Percentiles rank a stretch among this genome's conserved stretches.
Evolutionary conservation across 179 eudicot genomes (phyloP).

Genomic region (Silene noctiflora): DNA sequence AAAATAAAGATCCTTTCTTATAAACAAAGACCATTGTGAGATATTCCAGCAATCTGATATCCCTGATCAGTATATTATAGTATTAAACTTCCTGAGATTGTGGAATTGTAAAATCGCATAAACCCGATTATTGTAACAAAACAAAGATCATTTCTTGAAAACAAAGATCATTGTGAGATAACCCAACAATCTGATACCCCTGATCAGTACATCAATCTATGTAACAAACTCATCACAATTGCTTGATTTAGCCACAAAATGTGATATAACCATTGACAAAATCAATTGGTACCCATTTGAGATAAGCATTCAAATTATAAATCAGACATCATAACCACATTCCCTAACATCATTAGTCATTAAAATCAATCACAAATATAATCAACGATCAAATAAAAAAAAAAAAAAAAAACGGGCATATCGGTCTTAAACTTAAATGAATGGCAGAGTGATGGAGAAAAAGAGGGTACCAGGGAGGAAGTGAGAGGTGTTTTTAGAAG

Average conservation of each 20-base stretch:
- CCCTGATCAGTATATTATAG: too few species aligned
- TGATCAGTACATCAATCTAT: not conserved
- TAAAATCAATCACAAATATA: not conserved
- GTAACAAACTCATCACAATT: not conserved
- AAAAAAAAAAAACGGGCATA: too few species aligned
- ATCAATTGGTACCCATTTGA: not conserved
- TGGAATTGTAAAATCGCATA: too few species aligned
- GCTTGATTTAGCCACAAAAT: not conserved
- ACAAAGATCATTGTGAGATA: not conserved
- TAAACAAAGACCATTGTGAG: not conserved
- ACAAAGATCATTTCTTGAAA: not conserved
- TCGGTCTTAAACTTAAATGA: too few species aligned
- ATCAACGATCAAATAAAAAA: too few species aligned
- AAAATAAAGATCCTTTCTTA: not conserved
- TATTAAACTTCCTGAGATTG: too few species aligned
- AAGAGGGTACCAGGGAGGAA: conserved; percentile 42
- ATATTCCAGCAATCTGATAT: not conserved
- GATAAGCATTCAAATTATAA: not conserved
- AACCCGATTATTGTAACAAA: not conserved
- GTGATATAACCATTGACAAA: not conserved
- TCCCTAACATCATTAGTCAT: not conserved
- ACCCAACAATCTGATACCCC: not conserved
- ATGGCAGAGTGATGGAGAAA: not conserved
- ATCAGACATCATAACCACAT: not conserved
- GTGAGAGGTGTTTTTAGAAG: conserved; percentile 44